A percentile compares a stretch with the other conserved stretches of the same genome.
Conservation (phyloP, 306 rosid species). For the Ormosia semicastrata region DNA sequence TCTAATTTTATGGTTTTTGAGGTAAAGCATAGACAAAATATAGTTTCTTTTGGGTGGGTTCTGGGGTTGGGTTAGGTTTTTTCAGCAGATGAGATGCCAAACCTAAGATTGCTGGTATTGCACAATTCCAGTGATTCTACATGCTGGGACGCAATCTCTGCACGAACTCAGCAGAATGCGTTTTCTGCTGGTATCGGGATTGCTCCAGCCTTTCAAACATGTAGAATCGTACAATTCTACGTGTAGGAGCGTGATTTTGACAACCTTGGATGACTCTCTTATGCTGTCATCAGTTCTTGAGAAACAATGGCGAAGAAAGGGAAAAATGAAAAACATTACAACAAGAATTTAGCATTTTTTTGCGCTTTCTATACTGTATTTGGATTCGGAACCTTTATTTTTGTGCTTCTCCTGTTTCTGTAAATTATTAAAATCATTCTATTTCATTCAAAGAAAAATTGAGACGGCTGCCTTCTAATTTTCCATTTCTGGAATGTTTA, state of each 20-base stretch:
- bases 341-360: background rate
- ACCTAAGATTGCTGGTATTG: no score
- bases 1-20: no score
- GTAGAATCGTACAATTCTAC: background rate
- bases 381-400: background rate
- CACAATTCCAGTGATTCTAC: background rate
- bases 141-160: background rate
- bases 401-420: background rate
- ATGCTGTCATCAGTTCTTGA: background rate
- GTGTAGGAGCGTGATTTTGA: background rate
- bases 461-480: background rate
- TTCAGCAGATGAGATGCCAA: no score
- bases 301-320: conserved; percentile 4
- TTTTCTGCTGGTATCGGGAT: background rate
- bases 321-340: background rate
- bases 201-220: background rate
- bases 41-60: no score
- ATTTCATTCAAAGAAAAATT: background rate
- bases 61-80: no score
- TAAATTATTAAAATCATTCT: conserved; percentile 5
- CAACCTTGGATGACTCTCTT: background rate
- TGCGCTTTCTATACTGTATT: background rate
- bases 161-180: background rate
- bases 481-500: background rate
- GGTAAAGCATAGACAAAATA: no score